Conservation (phyloP, 2,329 filamentous ascomycete genomes). For the Lojkania enalia region DNA sequence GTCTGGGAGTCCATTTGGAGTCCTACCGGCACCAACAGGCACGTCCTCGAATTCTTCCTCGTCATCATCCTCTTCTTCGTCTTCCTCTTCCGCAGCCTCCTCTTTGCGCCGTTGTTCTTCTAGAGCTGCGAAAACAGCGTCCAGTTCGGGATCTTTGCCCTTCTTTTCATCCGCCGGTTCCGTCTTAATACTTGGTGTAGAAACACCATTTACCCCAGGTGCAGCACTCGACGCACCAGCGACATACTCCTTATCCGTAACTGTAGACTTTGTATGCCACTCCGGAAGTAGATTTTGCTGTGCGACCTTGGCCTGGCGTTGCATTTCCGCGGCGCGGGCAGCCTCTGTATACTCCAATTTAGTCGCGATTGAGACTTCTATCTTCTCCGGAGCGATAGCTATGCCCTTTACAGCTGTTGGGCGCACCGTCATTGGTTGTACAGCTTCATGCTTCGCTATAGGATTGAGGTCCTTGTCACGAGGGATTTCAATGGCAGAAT, state of each 20-base stretch:
- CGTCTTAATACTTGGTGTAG: constrained; percentile 42
- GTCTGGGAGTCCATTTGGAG: constrained; percentile 40
- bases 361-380: constrained; percentile 70
- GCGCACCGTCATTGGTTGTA: constrained; percentile 57
- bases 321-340: constrained; percentile 66
- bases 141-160: constrained; percentile 59
- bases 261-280: constrained; percentile 73
- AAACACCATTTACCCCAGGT: constrained; percentile 43
- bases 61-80: constrained; percentile 55
- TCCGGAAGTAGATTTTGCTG: constrained; percentile 70
- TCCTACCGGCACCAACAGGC: constrained; percentile 23
- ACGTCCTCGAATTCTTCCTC: constrained; percentile 49
- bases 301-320: constrained; percentile 67
- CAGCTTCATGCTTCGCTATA: constrained; percentile 61
- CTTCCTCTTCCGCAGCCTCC: constrained; percentile 46
- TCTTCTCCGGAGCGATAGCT: constrained; percentile 67
- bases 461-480: constrained; percentile 69
- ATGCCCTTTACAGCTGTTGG: constrained; percentile 72
- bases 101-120: constrained; percentile 60
- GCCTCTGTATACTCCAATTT: constrained; percentile 68
- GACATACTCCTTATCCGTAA: constrained; percentile 56
- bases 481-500: constrained; percentile 64
- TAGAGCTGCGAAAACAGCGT: constrained; percentile 69
- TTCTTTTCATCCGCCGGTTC: constrained; percentile 57
- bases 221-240: constrained; percentile 40